Evolutionary conservation across 2,329 filamentous ascomycete genomes (phyloP).

Genomic region (Trichoderma breve): DNA sequence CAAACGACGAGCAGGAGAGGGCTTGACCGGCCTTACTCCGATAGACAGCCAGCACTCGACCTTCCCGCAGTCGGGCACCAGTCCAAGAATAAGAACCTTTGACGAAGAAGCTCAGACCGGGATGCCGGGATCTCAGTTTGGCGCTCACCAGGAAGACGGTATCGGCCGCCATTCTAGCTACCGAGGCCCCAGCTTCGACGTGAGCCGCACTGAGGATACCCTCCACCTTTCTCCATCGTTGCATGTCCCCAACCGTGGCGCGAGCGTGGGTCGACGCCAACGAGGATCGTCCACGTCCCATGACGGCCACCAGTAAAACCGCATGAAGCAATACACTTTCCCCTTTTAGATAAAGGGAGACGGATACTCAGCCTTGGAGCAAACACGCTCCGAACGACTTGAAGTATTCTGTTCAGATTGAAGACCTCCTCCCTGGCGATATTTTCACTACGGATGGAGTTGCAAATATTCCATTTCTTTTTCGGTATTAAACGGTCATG

Average conservation of each 20-base stretch:
- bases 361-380: not conserved
- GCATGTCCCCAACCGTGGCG: constrained; percentile 18
- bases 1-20: constrained; percentile 50
- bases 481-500: not conserved
- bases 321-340: not conserved
- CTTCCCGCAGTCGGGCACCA: constrained; percentile 28
- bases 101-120: constrained; percentile 46
- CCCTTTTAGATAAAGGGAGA: not conserved
- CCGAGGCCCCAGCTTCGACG: constrained; percentile 16
- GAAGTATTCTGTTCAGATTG: constrained; percentile 49
- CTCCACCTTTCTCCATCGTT: constrained; percentile 22
- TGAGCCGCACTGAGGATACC: constrained; percentile 21
- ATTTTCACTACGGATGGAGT: not conserved
- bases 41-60: constrained; percentile 28
- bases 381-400: constrained; percentile 68
- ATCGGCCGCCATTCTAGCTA: constrained; percentile 13
- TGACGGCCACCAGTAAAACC: not conserved
- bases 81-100: constrained; percentile 36
- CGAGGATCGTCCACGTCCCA: constrained; percentile 77
- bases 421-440: not conserved
- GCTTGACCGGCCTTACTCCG: constrained; percentile 37
- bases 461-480: not conserved
- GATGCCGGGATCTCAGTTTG: constrained; percentile 33
- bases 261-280: constrained; percentile 20
- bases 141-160: constrained; percentile 27